Conservation (phyloP, 306 rosid genomes). For the Fagus sylvatica region DNA sequence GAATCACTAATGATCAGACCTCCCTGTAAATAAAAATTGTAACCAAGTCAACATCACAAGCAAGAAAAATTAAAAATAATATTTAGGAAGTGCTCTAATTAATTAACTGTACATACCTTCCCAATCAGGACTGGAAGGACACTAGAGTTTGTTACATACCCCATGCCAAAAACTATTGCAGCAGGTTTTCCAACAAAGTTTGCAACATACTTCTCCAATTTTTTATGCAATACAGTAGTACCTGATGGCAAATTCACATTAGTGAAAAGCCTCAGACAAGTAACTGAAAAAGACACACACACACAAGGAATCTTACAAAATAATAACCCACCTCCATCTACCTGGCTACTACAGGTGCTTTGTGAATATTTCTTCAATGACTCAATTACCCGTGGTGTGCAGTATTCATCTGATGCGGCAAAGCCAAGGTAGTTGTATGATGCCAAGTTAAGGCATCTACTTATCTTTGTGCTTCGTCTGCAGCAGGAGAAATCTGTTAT, state of each 20-base stretch:
- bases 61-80: neutral
- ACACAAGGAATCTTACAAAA: neutral
- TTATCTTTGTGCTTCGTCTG: constrained; percentile 60
- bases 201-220: constrained; percentile 74
- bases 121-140: constrained; percentile 74
- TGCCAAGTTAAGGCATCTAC: constrained; percentile 83
- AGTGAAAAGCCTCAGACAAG: neutral
- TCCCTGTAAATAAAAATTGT: constrained; percentile 41
- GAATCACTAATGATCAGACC: constrained; percentile 83
- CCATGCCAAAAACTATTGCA: constrained; percentile 87
- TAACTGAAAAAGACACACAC: neutral
- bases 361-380: constrained; percentile 69
- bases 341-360: constrained; percentile 83
- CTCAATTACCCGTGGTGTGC: constrained; percentile 76
- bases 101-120: constrained; percentile 45
- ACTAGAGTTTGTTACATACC: constrained; percentile 81
- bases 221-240: constrained; percentile 60
- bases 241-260: constrained; percentile 35
- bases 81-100: neutral
- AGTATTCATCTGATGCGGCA: constrained; percentile 86
- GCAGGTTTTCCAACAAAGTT: constrained; percentile 67
- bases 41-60: neutral
- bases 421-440: constrained; percentile 90
- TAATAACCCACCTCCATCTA: constrained; percentile 63
- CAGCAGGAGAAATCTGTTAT: neutral